phyloP scores from a whole-genome alignment of 345 rosid species.

The Linum usitatissimum region DNA sequence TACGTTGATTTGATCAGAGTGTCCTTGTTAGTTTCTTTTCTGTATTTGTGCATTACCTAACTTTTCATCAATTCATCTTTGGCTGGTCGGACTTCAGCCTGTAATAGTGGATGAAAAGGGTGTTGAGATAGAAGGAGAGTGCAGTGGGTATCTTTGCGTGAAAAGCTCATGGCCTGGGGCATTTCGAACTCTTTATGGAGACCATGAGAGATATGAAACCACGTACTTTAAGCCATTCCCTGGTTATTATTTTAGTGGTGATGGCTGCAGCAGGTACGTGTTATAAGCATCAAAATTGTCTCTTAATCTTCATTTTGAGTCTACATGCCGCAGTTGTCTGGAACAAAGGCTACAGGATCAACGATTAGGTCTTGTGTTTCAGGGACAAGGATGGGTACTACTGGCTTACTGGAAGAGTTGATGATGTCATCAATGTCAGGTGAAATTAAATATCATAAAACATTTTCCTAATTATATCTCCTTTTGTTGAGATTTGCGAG shows the following conservation, averaged over 20 bases:
- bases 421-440: constrained; percentile 99
- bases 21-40: neutral
- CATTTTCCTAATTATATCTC: neutral
- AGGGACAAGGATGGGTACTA: constrained; percentile 97
- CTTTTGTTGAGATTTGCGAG: neutral
- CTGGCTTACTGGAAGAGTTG: constrained; percentile 98
- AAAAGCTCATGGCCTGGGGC: constrained; percentile 97
- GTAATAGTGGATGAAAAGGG: constrained; percentile 96
- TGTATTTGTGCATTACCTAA: neutral
- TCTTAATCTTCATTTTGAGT: neutral
- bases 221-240: constrained; percentile 92
- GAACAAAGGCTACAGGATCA: neutral
- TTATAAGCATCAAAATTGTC: neutral
- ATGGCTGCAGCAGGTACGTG: constrained; percentile 82
- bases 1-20: constrained; percentile 15
- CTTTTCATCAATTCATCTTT: constrained; percentile 10
- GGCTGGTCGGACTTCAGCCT: constrained; percentile 39
- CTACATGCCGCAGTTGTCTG: neutral
- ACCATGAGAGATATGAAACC: constrained; percentile 97
- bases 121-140: constrained; percentile 82
- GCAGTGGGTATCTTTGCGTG: constrained; percentile 86
- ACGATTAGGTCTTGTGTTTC: constrained; percentile 23
- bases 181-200: constrained; percentile 91
- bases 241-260: constrained; percentile 91
- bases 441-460: constrained; percentile 13